A percentile compares a stretch with the other conserved stretches of the same genome.
These are phyloP conservation scores for Saccharomycopsis synnaedendra DNA, from an alignment of 805 yeast species.

Conservation along the genomic window DNA sequence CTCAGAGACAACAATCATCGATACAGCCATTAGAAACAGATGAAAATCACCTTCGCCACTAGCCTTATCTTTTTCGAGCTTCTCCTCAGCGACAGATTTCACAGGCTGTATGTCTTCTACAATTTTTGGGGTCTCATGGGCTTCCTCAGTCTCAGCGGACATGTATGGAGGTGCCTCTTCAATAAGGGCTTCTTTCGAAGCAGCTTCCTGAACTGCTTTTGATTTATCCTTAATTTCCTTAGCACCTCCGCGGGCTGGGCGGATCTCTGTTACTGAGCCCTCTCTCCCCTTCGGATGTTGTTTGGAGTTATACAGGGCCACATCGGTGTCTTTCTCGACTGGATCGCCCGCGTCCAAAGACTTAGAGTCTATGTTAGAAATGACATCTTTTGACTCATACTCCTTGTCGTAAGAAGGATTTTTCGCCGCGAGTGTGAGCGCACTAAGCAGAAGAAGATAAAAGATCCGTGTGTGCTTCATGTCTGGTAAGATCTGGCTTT, in stretches of 20 bases:
- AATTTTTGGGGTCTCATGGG: not conserved
- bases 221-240: not conserved
- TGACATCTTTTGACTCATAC: not conserved
- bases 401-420: not conserved
- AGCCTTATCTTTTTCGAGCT: not conserved
- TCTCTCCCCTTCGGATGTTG: conserved; percentile 4
- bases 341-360: conserved; percentile 1
- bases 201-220: not conserved
- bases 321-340: not conserved
- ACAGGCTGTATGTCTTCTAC: not conserved
- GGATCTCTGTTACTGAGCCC: conserved; percentile 8
- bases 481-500: too few species aligned
- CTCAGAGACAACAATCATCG: conserved; percentile 93
- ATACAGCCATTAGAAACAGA: conserved; percentile 67
- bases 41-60: conserved; percentile 20
- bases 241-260: not conserved
- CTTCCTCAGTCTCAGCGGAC: not conserved
- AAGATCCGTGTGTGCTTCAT: too few species aligned
- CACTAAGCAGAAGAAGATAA: too few species aligned
- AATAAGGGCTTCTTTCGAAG: not conserved
- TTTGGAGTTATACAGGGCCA: conserved; percentile 1
- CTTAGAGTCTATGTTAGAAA: conserved; percentile 11
- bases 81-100: not conserved
- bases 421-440: too few species aligned
- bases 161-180: conserved; percentile 8